Evolutionary conservation across 2,329 filamentous ascomycete genomes (phyloP), one percentile per base, ranked within the genome.

Genomic region (Colletotrichum lindemuthianum): DNA sequence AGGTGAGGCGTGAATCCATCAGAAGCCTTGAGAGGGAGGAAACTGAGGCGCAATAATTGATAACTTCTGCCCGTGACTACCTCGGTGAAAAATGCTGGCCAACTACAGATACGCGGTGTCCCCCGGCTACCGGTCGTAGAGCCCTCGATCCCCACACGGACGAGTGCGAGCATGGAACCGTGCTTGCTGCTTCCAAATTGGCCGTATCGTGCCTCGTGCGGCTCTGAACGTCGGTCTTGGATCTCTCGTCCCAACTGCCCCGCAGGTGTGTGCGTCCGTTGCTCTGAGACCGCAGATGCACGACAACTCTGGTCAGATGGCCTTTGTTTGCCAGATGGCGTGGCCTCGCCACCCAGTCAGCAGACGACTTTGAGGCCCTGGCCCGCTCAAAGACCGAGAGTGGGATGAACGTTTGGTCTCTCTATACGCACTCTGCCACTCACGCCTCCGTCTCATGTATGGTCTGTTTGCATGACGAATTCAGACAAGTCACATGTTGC

Each of bases 201-300:
- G 34, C 58, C 6, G 58, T 36, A 43, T 65, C 24, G 16, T 65
- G 58, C 51, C 61, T 65, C 50, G 50, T 60, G 57, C 61, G 51
- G 45, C 41, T 9, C 24, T 47, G 50, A 55, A 60, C 51, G 58
- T 41, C 61, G 61, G 58, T 61, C 58, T 65, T 61, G 39, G 61
- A 40, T 52, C 12, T n/a, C 15, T 36, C 61, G 32, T 65, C 58
- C 51, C 50, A 65, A 48, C 44, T 47, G 45, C n/a, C 45, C 33
- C 43, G 40, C 61, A 61, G 45, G 36, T 48, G 33, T 15, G 51
- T 65, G 58, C 57, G n/a, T 56, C 40, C 9, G 45, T 15, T 61
- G 33, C 39, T 44, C n/a, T 60, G 61, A 65, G 61, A 65, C 58
- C 51, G 51, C 61, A 61, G 51, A 50, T 65, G 61, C 58, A 65